Conservation (phyloP, 805 yeast species). For the Vanderwaltozyma tropicalis region DNA sequence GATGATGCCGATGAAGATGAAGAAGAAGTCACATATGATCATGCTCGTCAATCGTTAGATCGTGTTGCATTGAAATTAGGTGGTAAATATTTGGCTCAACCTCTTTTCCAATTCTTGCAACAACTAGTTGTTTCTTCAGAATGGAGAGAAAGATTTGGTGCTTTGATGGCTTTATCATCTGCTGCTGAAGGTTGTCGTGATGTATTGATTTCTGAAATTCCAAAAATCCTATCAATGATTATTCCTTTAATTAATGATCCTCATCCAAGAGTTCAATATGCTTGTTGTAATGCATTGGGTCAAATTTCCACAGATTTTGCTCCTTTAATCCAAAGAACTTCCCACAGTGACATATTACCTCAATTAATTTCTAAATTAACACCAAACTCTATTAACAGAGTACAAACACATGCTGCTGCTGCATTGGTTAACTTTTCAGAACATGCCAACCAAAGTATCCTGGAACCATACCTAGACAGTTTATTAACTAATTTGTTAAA, state of each 20-base stretch:
- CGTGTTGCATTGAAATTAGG: constrained; percentile 76
- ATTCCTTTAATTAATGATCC: constrained; percentile 75
- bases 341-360: constrained; percentile 74
- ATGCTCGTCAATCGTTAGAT: constrained; percentile 92
- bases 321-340: constrained; percentile 69
- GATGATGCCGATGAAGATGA: constrained; percentile 74
- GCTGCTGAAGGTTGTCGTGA: constrained; percentile 97
- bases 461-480: constrained; percentile 88
- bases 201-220: constrained; percentile 70
- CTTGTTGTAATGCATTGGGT: constrained; percentile 93
- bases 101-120: constrained; percentile 78
- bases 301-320: constrained; percentile 97
- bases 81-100: constrained; percentile 75
- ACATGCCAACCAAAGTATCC: constrained; percentile 72
- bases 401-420: constrained; percentile 97
- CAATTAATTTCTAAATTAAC: constrained; percentile 76
- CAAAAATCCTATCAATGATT: constrained; percentile 72
- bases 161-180: constrained; percentile 90
- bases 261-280: constrained; percentile 93
- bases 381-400: constrained; percentile 70
- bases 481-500: constrained; percentile 64
- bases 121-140: constrained; percentile 62
- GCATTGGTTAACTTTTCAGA: constrained; percentile 94
- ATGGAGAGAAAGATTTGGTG: constrained; percentile 96
- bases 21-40: constrained; percentile 74